phyloP scores from a whole-genome alignment of 2,329 filamentous ascomycete species.

The Lecanosticta acicola region DNA sequence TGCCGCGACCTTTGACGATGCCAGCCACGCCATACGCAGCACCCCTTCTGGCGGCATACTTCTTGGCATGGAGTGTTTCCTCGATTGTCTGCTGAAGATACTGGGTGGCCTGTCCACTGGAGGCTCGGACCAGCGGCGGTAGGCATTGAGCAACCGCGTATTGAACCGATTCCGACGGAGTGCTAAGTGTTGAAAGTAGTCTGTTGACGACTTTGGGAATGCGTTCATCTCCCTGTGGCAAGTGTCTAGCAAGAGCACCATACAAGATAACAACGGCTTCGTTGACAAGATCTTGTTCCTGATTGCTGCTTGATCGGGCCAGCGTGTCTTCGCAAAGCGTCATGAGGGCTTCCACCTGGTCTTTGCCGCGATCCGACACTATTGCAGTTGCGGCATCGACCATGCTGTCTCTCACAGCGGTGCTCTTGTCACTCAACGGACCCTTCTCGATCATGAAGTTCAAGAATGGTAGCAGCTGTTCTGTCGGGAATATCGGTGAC shows the following conservation, averaged over 20 bases:
- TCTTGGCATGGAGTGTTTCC: conserved; percentile 77
- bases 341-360: conserved; percentile 85
- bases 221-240: conserved; percentile 77
- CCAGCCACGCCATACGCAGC: conserved; percentile 93
- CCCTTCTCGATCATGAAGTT: conserved; percentile 80
- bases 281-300: conserved; percentile 82
- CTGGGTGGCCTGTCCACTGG: conserved; percentile 66
- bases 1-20: conserved; percentile 80
- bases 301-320: conserved; percentile 75
- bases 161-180: conserved; percentile 93
- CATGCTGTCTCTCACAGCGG: conserved; percentile 78
- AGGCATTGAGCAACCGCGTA: conserved; percentile 93
- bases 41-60: conserved; percentile 85
- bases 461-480: conserved; percentile 70
- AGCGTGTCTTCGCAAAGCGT: conserved; percentile 81
- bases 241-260: conserved; percentile 82
- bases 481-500: conserved; percentile 60
- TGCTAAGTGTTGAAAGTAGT: conserved; percentile 79
- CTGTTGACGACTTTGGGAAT: conserved; percentile 83
- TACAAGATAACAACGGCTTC: conserved; percentile 98
- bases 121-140: conserved; percentile 80
- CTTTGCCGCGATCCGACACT: conserved; percentile 74
- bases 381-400: conserved; percentile 78
- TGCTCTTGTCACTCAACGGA: conserved; percentile 77
- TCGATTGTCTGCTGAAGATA: conserved; percentile 80